These are phyloP conservation scores for Fusarium nisikadoi DNA, from an alignment of 2,329 filamentous ascomycete genomes.

Conservation along the genomic window DNA sequence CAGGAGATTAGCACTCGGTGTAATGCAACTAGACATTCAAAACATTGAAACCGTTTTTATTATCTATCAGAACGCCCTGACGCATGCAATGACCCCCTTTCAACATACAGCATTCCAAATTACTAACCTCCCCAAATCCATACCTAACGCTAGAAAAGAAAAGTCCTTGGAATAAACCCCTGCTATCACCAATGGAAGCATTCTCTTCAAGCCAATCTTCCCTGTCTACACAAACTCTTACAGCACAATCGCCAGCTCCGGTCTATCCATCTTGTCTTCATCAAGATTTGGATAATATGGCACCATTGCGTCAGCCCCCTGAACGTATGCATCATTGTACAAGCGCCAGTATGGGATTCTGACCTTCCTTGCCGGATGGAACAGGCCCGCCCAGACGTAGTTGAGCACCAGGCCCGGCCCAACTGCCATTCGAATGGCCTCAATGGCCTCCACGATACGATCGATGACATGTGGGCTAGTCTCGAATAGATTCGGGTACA, in stretches of 20 bases:
- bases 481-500: constrained; percentile 97
- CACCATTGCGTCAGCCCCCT: constrained; percentile 92
- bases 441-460: constrained; percentile 95
- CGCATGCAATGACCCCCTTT: constrained; percentile 41
- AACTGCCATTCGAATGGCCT: constrained; percentile 92
- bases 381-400: constrained; percentile 97
- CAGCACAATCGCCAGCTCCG: constrained; percentile 85
- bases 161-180: constrained; percentile 23
- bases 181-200: constrained; percentile 1
- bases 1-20: constrained; percentile 8
- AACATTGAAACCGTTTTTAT: constrained; percentile 39
- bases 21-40: constrained; percentile 7
- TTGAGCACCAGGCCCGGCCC: constrained; percentile 95
- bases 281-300: constrained; percentile 93
- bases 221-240: constrained; percentile 55
- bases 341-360: constrained; percentile 94
- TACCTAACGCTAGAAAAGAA: constrained; percentile 15
- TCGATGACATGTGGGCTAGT: constrained; percentile 99
- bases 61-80: constrained; percentile 46
- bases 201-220: constrained; percentile 17
- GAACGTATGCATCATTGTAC: constrained; percentile 97
- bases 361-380: constrained; percentile 96
- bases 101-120: constrained; percentile 40
- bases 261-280: constrained; percentile 80
- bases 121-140: constrained; percentile 38